These are phyloP conservation scores for Clarireedia sp. DNA, from an alignment of 2,329 filamentous ascomycete genomes.

Conservation along the genomic window DNA sequence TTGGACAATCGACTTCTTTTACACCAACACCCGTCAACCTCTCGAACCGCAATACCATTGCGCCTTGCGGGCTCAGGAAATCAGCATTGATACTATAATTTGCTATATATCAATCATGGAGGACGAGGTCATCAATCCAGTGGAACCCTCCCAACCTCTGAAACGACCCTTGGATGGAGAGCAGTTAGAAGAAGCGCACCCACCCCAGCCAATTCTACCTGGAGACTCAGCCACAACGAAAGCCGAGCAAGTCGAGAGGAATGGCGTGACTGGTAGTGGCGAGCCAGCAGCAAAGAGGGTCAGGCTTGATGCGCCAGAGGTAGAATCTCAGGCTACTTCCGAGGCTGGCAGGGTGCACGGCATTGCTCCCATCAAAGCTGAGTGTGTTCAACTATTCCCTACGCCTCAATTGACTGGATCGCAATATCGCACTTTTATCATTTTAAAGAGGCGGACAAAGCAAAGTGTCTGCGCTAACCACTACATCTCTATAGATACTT, in stretches of 20 bases:
- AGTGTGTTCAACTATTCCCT: constrained; percentile 19
- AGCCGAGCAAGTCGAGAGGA: constrained; percentile 26
- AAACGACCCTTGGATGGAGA: constrained; percentile 21
- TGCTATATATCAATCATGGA: constrained; percentile 15
- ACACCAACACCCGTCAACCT: not conserved
- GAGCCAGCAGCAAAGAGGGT: constrained; percentile 20
- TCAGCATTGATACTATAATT: too few species aligned
- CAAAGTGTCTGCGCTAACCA: not conserved
- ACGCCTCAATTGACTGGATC: not conserved
- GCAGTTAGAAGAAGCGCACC: constrained; percentile 16
- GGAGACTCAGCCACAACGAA: constrained; percentile 27
- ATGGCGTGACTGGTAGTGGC: constrained; percentile 21
- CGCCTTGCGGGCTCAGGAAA: not conserved
- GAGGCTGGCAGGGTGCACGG: constrained; percentile 26
- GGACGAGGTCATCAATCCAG: constrained; percentile 13
- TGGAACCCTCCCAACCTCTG: constrained; percentile 22
- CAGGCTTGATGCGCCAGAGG: constrained; percentile 25
- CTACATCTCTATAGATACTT: constrained; percentile 21
- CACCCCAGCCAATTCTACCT: constrained; percentile 18
- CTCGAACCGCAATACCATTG: not conserved
- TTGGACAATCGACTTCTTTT: not conserved
- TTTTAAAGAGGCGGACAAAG: too few species aligned
- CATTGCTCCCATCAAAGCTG: constrained; percentile 27
- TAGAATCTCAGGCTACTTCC: constrained; percentile 17
- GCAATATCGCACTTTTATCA: too few species aligned